These are phyloP conservation scores for Ephemerocybe angulata DNA, from an alignment of 768 basidiomycete genomes.

Conservation along the genomic window DNA sequence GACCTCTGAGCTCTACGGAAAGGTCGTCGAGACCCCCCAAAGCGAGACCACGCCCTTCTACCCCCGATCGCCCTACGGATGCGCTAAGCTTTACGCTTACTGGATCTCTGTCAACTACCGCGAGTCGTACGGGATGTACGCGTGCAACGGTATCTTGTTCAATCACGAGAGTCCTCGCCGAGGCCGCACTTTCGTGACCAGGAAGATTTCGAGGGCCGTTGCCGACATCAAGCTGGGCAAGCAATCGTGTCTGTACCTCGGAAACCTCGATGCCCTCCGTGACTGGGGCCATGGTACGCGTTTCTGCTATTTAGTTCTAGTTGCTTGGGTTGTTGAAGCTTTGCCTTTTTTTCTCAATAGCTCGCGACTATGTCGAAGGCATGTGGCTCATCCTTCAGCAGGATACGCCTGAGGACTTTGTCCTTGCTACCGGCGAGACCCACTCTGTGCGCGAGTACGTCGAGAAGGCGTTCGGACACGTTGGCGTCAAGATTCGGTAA, in stretches of 20 bases:
- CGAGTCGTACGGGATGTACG: constrained; percentile 95
- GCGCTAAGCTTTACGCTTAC: constrained; percentile 89
- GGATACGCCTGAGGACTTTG: constrained; percentile 77
- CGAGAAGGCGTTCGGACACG: constrained; percentile 73
- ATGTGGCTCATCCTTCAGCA: constrained; percentile 99
- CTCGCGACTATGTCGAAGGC: constrained; percentile 90
- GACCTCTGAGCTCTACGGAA: constrained; percentile 95
- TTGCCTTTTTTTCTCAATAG: constrained; percentile 33
- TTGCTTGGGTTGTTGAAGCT: not conserved
- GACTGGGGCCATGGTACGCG: constrained; percentile 94
- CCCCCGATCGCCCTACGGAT: constrained; percentile 95
- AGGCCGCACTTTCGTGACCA: constrained; percentile 92
- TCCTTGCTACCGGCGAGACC: constrained; percentile 94
- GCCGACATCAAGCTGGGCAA: constrained; percentile 91
- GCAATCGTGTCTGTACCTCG: constrained; percentile 87
- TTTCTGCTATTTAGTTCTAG: not conserved
- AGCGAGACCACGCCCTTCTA: constrained; percentile 97
- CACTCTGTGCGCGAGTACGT: constrained; percentile 93
- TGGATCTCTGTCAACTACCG: constrained; percentile 92
- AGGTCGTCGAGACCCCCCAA: constrained; percentile 94
- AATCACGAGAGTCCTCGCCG: constrained; percentile 96
- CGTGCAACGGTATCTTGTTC: constrained; percentile 96
- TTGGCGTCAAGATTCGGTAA: constrained; percentile 66
- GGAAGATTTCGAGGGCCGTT: constrained; percentile 90
- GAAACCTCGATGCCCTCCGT: constrained; percentile 91